A percentile compares a stretch with the other conserved stretches of the same genome.
Conservation (phyloP, 2,329 filamentous ascomycete species). For the Dryadomyces quercivorus region DNA sequence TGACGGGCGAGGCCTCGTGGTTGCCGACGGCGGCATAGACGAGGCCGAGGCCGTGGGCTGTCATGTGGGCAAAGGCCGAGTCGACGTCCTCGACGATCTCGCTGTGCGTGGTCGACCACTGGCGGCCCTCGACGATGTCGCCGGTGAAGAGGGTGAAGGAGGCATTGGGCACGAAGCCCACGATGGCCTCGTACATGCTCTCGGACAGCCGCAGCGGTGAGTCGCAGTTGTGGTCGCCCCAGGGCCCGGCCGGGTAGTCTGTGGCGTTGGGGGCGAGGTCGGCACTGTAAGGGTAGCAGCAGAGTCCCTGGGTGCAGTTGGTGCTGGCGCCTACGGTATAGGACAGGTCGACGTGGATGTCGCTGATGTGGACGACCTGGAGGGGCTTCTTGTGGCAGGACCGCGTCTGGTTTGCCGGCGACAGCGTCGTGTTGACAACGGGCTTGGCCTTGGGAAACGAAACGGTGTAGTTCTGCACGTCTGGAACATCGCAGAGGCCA, state of each 20-base stretch:
- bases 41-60: slow-evolving; percentile 18
- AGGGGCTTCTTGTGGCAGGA: slow-evolving; percentile 33
- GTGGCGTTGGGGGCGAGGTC: slow-evolving; percentile 35
- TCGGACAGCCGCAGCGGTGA: slow-evolving; percentile 35
- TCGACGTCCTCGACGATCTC: slow-evolving; percentile 23
- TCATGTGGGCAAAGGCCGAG: slow-evolving; percentile 34
- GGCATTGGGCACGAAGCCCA: slow-evolving; percentile 29
- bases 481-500: slow-evolving; percentile 39
- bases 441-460: slow-evolving; percentile 30
- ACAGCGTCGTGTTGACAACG: neutral
- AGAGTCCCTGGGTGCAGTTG: slow-evolving; percentile 47
- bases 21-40: slow-evolving; percentile 45
- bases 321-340: slow-evolving; percentile 40
- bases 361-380: slow-evolving; percentile 44
- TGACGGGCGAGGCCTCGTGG: slow-evolving; percentile 40
- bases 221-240: slow-evolving; percentile 42
- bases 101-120: slow-evolving; percentile 30
- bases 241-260: slow-evolving; percentile 34
- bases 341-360: slow-evolving; percentile 43
- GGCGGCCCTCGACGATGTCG: slow-evolving; percentile 40
- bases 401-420: slow-evolving; percentile 19
- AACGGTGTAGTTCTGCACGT: slow-evolving; percentile 28
- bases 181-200: slow-evolving; percentile 42
- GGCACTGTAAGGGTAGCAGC: slow-evolving; percentile 34
- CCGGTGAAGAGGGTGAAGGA: slow-evolving; percentile 45